Evolutionary conservation across 306 rosid genomes (phyloP).

Genomic region (Alnus rubra): DNA sequence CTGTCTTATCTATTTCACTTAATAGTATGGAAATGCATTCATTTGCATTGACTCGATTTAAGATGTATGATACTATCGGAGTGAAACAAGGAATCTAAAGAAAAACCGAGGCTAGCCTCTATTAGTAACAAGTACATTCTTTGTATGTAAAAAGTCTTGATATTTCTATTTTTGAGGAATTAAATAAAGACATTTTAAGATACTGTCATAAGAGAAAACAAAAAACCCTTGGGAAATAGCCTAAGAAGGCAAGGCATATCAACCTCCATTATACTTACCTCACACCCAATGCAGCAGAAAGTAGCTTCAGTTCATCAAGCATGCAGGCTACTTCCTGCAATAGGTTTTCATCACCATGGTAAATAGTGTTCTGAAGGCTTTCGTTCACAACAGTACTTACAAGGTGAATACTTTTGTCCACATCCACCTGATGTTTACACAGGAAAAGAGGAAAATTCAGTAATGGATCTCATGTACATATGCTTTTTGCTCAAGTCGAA

Average conservation of each 20-base stretch:
- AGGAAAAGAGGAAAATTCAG: background rate
- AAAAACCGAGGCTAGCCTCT: background rate
- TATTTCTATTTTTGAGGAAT: background rate
- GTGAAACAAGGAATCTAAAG: background rate
- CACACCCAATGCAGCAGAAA: slow-evolving; percentile 26
- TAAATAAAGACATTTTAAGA: background rate
- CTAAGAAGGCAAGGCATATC: background rate
- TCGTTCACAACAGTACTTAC: background rate
- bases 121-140: background rate
- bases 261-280: slow-evolving; percentile 21
- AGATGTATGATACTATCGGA: background rate
- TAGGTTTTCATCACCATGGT: background rate
- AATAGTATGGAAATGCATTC: background rate
- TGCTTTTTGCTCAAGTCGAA: background rate
- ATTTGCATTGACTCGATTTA: background rate
- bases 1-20: background rate
- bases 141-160: background rate
- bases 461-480: background rate
- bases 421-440: slow-evolving; percentile 7
- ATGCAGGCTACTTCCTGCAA: slow-evolving; percentile 8
- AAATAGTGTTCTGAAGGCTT: background rate
- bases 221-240: too few relatives aligned
- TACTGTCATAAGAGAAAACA: background rate
- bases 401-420: slow-evolving; percentile 14
- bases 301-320: slow-evolving; percentile 32